Evolutionary conservation across 805 yeast species (phyloP).

Genomic region (Yarrowia yakushimensis): DNA sequence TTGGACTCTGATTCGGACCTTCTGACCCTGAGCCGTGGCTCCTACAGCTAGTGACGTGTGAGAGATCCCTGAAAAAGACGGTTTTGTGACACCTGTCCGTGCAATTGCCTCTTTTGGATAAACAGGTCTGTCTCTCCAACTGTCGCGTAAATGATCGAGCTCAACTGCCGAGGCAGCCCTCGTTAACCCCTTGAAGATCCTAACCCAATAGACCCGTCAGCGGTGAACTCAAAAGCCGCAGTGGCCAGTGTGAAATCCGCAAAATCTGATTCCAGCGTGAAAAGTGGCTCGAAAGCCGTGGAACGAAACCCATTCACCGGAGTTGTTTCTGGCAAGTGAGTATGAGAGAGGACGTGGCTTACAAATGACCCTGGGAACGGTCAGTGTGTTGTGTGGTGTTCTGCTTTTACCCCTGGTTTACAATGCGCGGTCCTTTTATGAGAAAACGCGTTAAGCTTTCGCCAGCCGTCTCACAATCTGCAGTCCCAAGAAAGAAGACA

Average conservation of each 20-base stretch:
- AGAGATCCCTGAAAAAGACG: not conserved
- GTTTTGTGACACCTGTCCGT: not conserved
- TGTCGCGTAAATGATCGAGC: not conserved
- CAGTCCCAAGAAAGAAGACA: conserved; percentile 3
- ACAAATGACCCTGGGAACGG: not conserved
- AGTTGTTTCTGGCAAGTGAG: not conserved
- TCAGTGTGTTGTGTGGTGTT: not conserved
- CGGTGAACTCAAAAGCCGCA: not conserved
- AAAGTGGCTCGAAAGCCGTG: not conserved
- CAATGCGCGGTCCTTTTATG: conserved; percentile 13
- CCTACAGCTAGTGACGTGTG: not conserved
- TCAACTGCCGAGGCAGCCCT: conserved; percentile 2
- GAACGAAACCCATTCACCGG: conserved; percentile 5
- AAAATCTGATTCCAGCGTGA: not conserved
- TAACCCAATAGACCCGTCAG: conserved; percentile 22
- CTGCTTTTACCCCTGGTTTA: conserved; percentile 20
- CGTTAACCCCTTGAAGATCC: conserved; percentile 22
- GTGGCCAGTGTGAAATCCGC: conserved; percentile 20
- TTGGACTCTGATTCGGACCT: not conserved
- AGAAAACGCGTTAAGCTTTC: conserved; percentile 24
- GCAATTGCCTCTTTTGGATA: not conserved
- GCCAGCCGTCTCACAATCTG: conserved; percentile 24
- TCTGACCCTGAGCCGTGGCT: not conserved
- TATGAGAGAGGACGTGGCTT: not conserved
- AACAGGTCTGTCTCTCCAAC: not conserved